phyloP scores from a whole-genome alignment of 2,329 filamentous ascomycete species.

The Atkinsonella hypoxylon region DNA sequence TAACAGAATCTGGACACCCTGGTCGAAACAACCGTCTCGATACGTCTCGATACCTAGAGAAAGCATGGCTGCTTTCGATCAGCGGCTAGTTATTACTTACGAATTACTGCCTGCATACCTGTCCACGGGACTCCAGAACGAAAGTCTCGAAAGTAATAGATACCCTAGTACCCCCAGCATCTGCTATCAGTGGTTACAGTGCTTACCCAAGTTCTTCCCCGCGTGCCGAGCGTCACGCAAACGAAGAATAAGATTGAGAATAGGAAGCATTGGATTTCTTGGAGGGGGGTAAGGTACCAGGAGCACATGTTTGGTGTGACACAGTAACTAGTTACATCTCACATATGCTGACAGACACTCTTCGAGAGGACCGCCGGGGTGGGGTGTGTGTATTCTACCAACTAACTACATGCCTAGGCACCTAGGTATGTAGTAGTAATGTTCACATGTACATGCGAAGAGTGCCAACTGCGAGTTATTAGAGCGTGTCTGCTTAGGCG shows the following conservation, averaged over 20 bases:
- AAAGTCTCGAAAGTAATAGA: too few relatives aligned
- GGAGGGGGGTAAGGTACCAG: background rate
- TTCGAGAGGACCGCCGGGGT: background rate
- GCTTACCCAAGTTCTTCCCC: background rate
- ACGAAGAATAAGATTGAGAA: background rate
- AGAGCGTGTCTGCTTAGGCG: too few relatives aligned
- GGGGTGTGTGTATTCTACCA: background rate
- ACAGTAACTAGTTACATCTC: background rate
- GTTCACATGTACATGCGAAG: background rate
- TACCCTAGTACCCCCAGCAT: background rate
- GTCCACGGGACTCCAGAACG: too few relatives aligned
- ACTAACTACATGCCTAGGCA: background rate
- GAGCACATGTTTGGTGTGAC: background rate
- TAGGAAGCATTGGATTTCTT: background rate
- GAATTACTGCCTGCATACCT: background rate
- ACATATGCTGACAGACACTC: background rate
- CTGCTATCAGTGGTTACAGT: background rate
- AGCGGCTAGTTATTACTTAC: background rate
- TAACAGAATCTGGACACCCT: background rate
- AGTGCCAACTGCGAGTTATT: too few relatives aligned
- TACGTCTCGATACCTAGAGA: background rate
- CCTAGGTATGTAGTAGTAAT: background rate
- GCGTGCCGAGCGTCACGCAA: background rate
- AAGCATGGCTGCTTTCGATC: background rate
- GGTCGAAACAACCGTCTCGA: background rate